phyloP scores from a whole-genome alignment of 306 rosid species.

The Adenanthera pavonina region DNA sequence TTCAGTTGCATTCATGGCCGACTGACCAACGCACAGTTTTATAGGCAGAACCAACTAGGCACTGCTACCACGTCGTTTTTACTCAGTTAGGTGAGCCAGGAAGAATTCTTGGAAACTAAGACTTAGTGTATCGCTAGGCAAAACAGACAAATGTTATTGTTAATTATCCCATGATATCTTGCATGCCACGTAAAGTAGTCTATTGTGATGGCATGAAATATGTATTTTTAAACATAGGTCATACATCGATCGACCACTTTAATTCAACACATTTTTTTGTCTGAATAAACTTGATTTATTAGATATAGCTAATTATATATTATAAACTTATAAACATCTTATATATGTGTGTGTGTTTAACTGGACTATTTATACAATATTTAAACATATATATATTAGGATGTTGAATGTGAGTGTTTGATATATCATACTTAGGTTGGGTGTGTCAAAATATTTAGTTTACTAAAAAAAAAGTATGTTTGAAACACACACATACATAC shows the following conservation, averaged over 20 bases:
- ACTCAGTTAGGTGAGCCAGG: constrained; percentile 71
- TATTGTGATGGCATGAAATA: constrained; percentile 7
- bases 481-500: not conserved
- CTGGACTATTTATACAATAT: too few relatives aligned
- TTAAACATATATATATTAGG: too few relatives aligned
- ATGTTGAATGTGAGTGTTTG: too few relatives aligned
- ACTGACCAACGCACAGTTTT: constrained; percentile 60
- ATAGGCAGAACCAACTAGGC: constrained; percentile 47
- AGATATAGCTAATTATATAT: not conserved
- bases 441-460: not conserved
- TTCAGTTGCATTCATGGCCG: constrained; percentile 47
- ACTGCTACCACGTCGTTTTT: constrained; percentile 81
- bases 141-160: not conserved
- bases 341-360: too few relatives aligned
- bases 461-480: too few relatives aligned
- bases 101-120: constrained; percentile 55
- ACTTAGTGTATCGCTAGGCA: not conserved
- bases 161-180: constrained; percentile 47
- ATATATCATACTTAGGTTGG: not conserved
- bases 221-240: constrained; percentile 5
- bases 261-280: not conserved
- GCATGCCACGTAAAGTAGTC: constrained; percentile 72
- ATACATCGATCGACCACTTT: not conserved
- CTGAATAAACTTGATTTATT: not conserved
- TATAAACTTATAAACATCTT: too few relatives aligned